These are phyloP conservation scores for Penicillium salamii DNA, from an alignment of 495 filamentous ascomycete genomes.

Conservation along the genomic window DNA sequence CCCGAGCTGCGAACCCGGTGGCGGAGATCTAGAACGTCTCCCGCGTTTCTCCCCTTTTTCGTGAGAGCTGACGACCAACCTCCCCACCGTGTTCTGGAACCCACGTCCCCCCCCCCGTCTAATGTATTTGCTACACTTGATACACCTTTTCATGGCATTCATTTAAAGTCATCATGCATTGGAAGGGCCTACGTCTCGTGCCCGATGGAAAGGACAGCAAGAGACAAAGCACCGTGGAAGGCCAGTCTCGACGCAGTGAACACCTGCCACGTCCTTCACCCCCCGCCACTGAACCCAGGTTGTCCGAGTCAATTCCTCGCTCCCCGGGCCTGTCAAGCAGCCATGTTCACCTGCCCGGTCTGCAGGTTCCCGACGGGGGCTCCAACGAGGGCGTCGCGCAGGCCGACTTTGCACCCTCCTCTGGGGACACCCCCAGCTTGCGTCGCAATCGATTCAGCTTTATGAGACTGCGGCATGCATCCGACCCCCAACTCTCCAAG, in stretches of 20 bases:
- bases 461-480: constrained; percentile 87
- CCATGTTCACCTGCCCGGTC: constrained; percentile 6
- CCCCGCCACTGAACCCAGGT: constrained; percentile 31
- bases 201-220: constrained; percentile 29
- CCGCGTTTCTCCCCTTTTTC: constrained; percentile 29
- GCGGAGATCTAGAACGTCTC: constrained; percentile 9
- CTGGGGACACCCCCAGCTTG: constrained; percentile 26
- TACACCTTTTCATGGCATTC: neutral
- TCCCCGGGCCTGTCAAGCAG: constrained; percentile 16
- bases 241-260: constrained; percentile 40
- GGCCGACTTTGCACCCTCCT: constrained; percentile 16
- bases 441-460: constrained; percentile 74
- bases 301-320: constrained; percentile 41
- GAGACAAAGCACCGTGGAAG: constrained; percentile 34
- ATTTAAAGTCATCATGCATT: constrained; percentile 37
- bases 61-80: constrained; percentile 23
- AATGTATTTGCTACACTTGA: neutral
- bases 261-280: constrained; percentile 40
- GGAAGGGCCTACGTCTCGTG: constrained; percentile 45
- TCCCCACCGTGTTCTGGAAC: constrained; percentile 31
- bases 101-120: constrained; percentile 14
- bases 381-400: constrained; percentile 15
- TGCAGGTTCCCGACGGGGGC: constrained; percentile 14
- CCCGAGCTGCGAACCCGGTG: neutral
- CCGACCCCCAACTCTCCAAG: constrained; percentile 86